Conservation (phyloP, 2,329 filamentous ascomycete species). For the Claviceps quebecensis region DNA sequence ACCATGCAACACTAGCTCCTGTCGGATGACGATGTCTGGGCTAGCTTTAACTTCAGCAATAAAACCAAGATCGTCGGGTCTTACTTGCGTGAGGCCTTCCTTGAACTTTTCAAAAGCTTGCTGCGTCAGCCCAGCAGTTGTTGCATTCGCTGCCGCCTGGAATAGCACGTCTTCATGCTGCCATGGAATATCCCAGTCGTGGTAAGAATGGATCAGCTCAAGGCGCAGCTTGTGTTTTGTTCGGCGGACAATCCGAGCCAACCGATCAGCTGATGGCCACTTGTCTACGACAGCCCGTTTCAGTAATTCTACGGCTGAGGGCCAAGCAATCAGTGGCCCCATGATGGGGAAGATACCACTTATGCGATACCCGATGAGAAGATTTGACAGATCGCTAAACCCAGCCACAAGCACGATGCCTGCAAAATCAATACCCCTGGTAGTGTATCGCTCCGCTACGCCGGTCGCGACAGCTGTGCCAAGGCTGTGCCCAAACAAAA, state of each 20-base stretch:
- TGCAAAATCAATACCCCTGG: constrained; percentile 53
- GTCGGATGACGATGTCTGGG: constrained; percentile 33
- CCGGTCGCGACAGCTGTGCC: constrained; percentile 74
- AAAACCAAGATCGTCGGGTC: constrained; percentile 31
- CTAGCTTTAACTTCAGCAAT: constrained; percentile 30
- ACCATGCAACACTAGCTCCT: constrained; percentile 40
- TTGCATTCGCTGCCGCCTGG: constrained; percentile 40
- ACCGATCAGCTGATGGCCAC: constrained; percentile 60
- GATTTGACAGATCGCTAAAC: constrained; percentile 59
- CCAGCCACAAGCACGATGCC: constrained; percentile 66
- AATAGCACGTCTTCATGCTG: constrained; percentile 53
- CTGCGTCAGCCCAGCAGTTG: constrained; percentile 22
- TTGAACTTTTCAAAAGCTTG: constrained; percentile 30
- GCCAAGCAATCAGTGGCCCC: constrained; percentile 57
- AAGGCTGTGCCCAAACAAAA: constrained; percentile 74
- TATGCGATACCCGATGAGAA: constrained; percentile 66
- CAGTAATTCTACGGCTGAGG: constrained; percentile 47
- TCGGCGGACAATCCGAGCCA: constrained; percentile 40
- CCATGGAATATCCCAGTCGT: constrained; percentile 75
- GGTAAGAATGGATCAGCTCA: constrained; percentile 61
- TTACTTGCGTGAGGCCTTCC: constrained; percentile 27
- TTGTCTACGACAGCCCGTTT: constrained; percentile 56
- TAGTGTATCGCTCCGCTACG: constrained; percentile 55
- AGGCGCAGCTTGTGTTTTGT: constrained; percentile 46
- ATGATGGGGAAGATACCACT: constrained; percentile 67